Conservation (phyloP, 2,329 filamentous ascomycete genomes). For the Paraconiothyrium sp. region DNA sequence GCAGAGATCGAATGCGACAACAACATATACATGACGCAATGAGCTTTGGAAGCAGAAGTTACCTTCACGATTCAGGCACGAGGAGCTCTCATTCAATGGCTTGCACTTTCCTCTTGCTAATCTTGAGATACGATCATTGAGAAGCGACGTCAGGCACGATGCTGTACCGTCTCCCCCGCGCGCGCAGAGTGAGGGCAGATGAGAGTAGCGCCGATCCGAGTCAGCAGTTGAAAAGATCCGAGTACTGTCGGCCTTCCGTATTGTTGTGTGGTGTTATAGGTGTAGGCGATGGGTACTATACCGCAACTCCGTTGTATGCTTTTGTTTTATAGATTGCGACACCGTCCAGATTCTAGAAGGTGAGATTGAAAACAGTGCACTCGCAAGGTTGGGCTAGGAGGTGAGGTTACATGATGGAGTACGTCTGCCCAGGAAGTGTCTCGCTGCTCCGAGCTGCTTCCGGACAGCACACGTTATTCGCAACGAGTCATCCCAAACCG, state of each 20-base stretch:
- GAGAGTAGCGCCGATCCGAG: too few species aligned
- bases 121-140: background rate
- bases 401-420: background rate
- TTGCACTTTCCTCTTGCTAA: constrained; percentile 2
- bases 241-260: too few species aligned
- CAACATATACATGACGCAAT: constrained; percentile 12
- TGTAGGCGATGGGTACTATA: too few species aligned
- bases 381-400: background rate
- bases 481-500: background rate
- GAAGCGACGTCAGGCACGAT: background rate
- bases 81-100: background rate
- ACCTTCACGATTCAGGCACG: constrained; percentile 7
- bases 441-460: constrained; percentile 10
- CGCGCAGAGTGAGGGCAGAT: background rate
- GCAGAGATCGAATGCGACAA: background rate
- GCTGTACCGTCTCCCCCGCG: background rate
- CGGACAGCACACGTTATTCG: background rate
- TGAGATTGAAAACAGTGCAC: background rate
- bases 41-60: constrained; percentile 9
- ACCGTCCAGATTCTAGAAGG: background rate
- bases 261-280: too few species aligned
- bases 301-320: too few species aligned
- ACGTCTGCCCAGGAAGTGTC: background rate
- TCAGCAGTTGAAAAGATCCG: too few species aligned
- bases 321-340: too few species aligned